Evolutionary conservation across 371 early-diverging fungal genomes (phyloP).

Genomic region (Fennellomyces sp.): DNA sequence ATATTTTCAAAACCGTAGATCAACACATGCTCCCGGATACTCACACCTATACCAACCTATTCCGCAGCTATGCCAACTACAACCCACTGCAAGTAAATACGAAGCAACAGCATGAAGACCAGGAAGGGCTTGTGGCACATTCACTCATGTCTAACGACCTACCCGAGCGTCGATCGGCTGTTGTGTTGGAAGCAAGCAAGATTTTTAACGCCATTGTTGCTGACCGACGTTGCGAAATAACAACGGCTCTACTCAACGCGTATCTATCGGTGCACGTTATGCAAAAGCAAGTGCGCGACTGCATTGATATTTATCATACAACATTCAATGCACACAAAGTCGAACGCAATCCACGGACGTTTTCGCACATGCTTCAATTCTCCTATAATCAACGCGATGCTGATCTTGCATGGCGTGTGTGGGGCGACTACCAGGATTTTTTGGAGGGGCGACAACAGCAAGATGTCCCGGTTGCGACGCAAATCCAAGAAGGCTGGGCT

Average conservation of each 20-base stretch:
- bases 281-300: conserved; percentile 51
- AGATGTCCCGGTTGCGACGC: conserved; percentile 10
- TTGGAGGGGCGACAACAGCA: conserved; percentile 35
- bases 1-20: conserved; percentile 40
- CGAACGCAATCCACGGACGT: conserved; percentile 61
- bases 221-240: conserved; percentile 13
- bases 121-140: conserved; percentile 25
- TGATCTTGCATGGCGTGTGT: conserved; percentile 54
- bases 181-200: conserved; percentile 44
- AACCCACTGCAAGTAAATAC: conserved; percentile 16
- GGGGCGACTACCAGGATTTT: conserved; percentile 56
- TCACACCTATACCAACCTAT: conserved; percentile 65
- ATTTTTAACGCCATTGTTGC: conserved; percentile 42
- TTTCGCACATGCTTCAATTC: conserved; percentile 47
- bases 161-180: conserved; percentile 43
- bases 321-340: conserved; percentile 46
- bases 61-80: conserved; percentile 68
- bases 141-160: conserved; percentile 23
- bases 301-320: conserved; percentile 48
- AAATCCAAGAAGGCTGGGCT: conserved; percentile 42
- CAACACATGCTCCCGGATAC: conserved; percentile 63
- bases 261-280: conserved; percentile 62
- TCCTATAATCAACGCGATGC: conserved; percentile 52
- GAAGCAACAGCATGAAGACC: conserved; percentile 8
- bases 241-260: conserved; percentile 58